Evolutionary conservation across 208 protist species (phyloP).

Genomic region (Leishmania tropica): DNA sequence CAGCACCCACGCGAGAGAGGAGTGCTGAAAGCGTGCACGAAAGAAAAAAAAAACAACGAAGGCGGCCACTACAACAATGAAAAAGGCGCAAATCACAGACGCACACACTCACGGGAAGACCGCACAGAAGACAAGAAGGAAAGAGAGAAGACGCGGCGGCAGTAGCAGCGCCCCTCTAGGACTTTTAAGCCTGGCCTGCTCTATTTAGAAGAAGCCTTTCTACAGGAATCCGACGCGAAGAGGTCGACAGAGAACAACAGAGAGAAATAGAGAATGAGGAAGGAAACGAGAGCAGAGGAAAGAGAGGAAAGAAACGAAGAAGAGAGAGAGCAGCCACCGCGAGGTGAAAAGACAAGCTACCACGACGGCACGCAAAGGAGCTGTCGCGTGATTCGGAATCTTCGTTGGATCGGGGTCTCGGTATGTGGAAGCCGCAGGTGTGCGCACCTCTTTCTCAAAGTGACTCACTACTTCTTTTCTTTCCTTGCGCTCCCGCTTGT

Average conservation of each 20-base stretch:
- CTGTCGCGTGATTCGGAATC: background rate
- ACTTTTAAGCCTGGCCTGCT: too few relatives aligned
- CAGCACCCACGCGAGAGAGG: background rate
- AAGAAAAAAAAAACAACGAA: too few relatives aligned
- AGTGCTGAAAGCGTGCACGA: background rate
- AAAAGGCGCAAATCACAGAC: background rate
- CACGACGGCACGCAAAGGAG: background rate
- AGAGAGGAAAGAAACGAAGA: background rate
- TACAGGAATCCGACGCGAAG: background rate
- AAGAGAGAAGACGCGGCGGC: background rate
- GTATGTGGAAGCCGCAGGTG: background rate
- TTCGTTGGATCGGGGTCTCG: background rate
- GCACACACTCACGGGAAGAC: background rate
- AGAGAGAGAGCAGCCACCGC: background rate
- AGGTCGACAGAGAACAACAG: background rate
- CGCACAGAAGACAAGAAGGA: background rate
- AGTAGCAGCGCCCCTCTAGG: too few relatives aligned
- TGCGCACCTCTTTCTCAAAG: background rate
- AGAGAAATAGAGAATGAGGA: background rate
- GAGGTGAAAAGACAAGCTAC: background rate
- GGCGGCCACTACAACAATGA: background rate
- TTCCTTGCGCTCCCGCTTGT: background rate
- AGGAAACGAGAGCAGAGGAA: slow-evolving; percentile 5
- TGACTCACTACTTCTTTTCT: background rate
- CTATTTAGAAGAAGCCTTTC: background rate